These are phyloP conservation scores for Nakaseomyces delphensis DNA, from an alignment of 1,139 yeast species.

Conservation along the genomic window DNA sequence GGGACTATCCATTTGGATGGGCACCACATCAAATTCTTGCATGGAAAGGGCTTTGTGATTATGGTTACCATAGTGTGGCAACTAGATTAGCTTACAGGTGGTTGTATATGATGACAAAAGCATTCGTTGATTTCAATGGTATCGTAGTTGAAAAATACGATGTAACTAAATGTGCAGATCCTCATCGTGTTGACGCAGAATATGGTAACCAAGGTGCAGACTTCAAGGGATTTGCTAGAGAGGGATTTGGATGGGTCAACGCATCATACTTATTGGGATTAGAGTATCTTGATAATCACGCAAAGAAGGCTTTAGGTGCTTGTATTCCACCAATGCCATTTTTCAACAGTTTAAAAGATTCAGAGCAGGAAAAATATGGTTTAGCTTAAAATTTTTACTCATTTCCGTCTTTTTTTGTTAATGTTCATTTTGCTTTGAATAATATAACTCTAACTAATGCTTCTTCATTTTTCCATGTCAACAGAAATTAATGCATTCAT, in stretches of 20 bases:
- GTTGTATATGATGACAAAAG: constrained; percentile 82
- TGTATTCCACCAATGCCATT: constrained; percentile 73
- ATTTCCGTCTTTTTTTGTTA: background rate
- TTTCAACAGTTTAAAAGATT: constrained; percentile 42
- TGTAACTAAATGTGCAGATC: constrained; percentile 73
- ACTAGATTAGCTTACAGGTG: constrained; percentile 76
- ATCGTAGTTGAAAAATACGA: constrained; percentile 94
- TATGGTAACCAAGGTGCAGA: constrained; percentile 95
- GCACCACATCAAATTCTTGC: constrained; percentile 96
- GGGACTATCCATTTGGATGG: constrained; percentile 99
- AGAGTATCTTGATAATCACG: constrained; percentile 57
- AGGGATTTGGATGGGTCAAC: constrained; percentile 97
- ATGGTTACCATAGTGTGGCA: constrained; percentile 61
- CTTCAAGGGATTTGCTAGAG: constrained; percentile 88
- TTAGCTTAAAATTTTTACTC: constrained; percentile 12
- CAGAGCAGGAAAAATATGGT: constrained; percentile 39
- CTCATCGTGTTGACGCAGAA: constrained; percentile 91
- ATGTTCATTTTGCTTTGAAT: too few relatives aligned
- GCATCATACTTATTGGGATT: constrained; percentile 75
- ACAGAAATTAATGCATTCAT: background rate
- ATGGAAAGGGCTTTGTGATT: constrained; percentile 76
- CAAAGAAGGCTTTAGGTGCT: constrained; percentile 71
- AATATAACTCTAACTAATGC: background rate
- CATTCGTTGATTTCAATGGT: constrained; percentile 90
- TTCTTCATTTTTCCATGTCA: background rate